Evolutionary conservation across 2,329 filamentous ascomycete species (phyloP), one percentile per base, ranked within the genome.

Genomic region (Huntiella bhutanensis): DNA sequence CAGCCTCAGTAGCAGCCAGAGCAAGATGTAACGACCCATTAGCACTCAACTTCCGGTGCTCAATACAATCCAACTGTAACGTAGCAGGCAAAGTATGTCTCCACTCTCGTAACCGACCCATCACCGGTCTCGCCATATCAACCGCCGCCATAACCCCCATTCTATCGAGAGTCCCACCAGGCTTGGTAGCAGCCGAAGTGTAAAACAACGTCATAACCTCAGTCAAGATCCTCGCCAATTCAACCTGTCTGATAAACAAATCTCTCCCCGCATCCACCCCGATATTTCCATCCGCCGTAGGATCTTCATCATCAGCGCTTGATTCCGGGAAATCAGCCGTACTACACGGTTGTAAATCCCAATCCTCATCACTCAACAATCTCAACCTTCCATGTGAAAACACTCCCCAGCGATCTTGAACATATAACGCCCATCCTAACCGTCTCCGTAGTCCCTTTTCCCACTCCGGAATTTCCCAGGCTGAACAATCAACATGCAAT

Each of bases 361-460:
- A 74, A 51, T 74, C 69, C 11, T 61, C 60, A 2, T 59, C 55
- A 5, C 61, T 62, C 41, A 73, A 67, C 48, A 71, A 64, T 12
- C 65, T 67, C 16, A 67, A 68, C 38, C 71, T 62, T 5, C 71
- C 71, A 53, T 70, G 66, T 7, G 70, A 65, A 28, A 73, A 57
- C 3, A 67, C 63, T 3, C 67, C 64, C 70, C 67, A 75, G 55
- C 68, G 72, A 52, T 75, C 71, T 53, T 75, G 71, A 59, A 73
- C 69, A 53, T 64, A 74, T 0, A 72, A 56, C 4, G 64, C 70
- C 71, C 71, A 76, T 1, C 66, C 69, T 4, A 75, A 56, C n/a
- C 71, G 60, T 53, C 68, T 70, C n/a, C 71, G 61, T 11, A 74
- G 55, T 1, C 69, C 65, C 44, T 66, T 63, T 52, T 75, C 71